These are phyloP conservation scores for Gaeumannomyces sp. DNA, from an alignment of 2,329 filamentous ascomycete species.

Conservation along the genomic window DNA sequence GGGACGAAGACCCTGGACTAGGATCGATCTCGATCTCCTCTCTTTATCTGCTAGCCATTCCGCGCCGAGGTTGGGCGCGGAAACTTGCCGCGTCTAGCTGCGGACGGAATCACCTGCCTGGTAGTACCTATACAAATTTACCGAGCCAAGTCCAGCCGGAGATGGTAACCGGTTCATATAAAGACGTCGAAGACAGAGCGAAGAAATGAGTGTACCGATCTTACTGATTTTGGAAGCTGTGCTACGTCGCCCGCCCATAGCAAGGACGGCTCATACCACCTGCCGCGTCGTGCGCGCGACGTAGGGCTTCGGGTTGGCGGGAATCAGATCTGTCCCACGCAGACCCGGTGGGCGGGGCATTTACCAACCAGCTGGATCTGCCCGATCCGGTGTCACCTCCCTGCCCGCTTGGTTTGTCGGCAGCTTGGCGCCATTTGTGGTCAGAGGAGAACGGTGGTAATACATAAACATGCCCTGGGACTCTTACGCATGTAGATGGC, in stretches of 20 bases:
- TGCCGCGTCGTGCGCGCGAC: not conserved
- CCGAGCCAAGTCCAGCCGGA: not conserved
- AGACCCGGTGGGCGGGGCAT: constrained; percentile 1
- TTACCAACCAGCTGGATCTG: constrained; percentile 10
- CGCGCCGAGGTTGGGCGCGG: too few species aligned
- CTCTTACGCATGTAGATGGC: not conserved
- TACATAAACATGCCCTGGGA: not conserved
- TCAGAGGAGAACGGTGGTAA: not conserved
- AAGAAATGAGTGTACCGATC: not conserved
- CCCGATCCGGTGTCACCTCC: constrained; percentile 7
- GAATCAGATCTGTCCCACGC: too few species aligned
- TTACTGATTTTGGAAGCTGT: not conserved
- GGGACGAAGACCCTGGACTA: constrained; percentile 5
- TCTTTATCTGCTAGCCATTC: too few species aligned
- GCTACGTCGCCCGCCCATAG: not conserved
- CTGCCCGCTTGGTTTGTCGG: not conserved
- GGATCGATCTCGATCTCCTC: constrained; percentile 20
- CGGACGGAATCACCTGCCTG: too few species aligned
- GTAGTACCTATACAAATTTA: too few species aligned
- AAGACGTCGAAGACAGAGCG: not conserved
- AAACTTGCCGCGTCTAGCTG: too few species aligned
- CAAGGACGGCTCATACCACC: not conserved
- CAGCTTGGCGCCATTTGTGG: too few species aligned
- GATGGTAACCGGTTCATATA: not conserved
- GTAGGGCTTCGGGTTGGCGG: too few species aligned